Evolutionary conservation across 129 eudicot genomes (phyloP).

Genomic region (Calendula officinalis): DNA sequence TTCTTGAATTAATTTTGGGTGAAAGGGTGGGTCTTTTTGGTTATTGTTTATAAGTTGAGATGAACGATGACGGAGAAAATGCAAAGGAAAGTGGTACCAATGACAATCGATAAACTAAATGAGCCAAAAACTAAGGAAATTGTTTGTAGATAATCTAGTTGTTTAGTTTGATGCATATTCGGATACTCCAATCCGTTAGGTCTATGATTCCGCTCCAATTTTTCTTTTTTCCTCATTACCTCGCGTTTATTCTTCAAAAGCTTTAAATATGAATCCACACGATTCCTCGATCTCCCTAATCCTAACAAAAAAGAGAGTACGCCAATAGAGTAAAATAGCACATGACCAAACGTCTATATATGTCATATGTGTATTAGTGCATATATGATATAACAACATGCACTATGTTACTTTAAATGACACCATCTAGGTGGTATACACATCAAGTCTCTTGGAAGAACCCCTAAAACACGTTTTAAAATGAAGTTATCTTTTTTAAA

Average conservation of each 20-base stretch:
- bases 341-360: background rate
- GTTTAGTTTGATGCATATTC: background rate
- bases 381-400: slow-evolving; percentile 2
- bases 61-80: slow-evolving; percentile 32
- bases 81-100: slow-evolving; percentile 26
- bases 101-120: slow-evolving; percentile 26
- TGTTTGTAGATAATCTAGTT: slow-evolving; percentile 14
- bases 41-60: slow-evolving; percentile 13
- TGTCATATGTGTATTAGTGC: background rate
- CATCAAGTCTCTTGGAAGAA: too few species aligned
- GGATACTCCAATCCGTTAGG: slow-evolving; percentile 15
- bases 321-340: background rate
- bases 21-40: background rate
- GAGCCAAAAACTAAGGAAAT: slow-evolving; percentile 28
- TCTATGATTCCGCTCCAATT: slow-evolving; percentile 10
- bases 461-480: too few species aligned
- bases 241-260: slow-evolving; percentile 25
- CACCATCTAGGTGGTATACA: background rate
- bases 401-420: background rate
- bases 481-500: too few species aligned
- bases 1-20: background rate
- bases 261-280: slow-evolving; percentile 25
- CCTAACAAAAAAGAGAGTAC: slow-evolving; percentile 1
- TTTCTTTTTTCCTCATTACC: slow-evolving; percentile 26
- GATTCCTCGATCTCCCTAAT: slow-evolving; percentile 23